These are phyloP conservation scores for Beauveria medogensis DNA, from an alignment of 2,329 filamentous ascomycete species.

Conservation along the genomic window DNA sequence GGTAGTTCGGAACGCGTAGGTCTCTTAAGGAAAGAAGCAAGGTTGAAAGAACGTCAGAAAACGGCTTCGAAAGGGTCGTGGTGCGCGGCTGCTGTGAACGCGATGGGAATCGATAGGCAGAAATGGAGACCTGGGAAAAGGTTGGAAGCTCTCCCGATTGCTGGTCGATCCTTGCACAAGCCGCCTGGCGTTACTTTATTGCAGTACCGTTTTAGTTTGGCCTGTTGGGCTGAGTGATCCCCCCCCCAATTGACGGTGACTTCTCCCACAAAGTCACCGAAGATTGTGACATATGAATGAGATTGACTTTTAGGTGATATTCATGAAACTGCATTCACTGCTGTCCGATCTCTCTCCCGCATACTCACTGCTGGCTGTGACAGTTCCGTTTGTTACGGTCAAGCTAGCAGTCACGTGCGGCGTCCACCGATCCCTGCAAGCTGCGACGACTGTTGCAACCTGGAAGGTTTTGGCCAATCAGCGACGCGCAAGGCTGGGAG, in stretches of 20 bases:
- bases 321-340: neutral
- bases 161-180: neutral
- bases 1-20: neutral
- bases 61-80: neutral
- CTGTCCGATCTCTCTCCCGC: neutral
- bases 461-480: conserved; percentile 19
- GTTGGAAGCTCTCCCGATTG: conserved; percentile 5
- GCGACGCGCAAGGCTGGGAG: conserved; percentile 6
- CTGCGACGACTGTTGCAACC: conserved; percentile 8
- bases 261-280: neutral
- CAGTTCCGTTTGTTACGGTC: neutral
- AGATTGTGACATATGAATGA: neutral
- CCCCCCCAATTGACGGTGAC: neutral
- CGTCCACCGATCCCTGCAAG: neutral
- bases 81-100: neutral
- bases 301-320: neutral
- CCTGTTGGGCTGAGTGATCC: neutral
- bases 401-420: conserved; percentile 8
- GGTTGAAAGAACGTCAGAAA: neutral
- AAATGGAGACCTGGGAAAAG: conserved; percentile 4
- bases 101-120: conserved; percentile 1
- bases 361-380: neutral
- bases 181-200: neutral
- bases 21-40: neutral
- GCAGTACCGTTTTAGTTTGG: neutral